Evolutionary conservation across 1,284 basidiomycete species (phyloP).

Genomic region (Leccinum pachyderme): DNA sequence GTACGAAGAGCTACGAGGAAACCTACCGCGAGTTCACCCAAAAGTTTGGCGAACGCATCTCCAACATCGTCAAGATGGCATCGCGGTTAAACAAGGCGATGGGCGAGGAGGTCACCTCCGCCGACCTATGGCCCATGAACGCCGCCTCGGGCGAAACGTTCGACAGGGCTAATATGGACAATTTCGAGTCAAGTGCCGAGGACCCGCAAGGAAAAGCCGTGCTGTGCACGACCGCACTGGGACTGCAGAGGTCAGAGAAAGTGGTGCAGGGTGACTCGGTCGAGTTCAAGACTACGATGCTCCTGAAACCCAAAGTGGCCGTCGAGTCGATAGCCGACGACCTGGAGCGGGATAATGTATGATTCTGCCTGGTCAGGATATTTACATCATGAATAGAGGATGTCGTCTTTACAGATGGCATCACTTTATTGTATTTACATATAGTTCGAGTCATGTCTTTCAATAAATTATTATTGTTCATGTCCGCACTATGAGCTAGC

Average conservation of each 20-base stretch:
- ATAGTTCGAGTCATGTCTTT: constrained; percentile 8
- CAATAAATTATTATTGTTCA: constrained; percentile 27
- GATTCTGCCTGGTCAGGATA: constrained; percentile 1
- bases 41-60: constrained; percentile 41
- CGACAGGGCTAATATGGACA: constrained; percentile 43
- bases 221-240: constrained; percentile 40
- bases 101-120: constrained; percentile 51
- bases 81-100: constrained; percentile 47
- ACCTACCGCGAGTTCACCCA: constrained; percentile 28
- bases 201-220: constrained; percentile 19
- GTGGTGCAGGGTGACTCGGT: constrained; percentile 18
- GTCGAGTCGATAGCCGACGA: constrained; percentile 34
- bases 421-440: constrained; percentile 32
- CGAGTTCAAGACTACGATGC: constrained; percentile 28
- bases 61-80: constrained; percentile 41
- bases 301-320: constrained; percentile 40
- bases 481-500: constrained; percentile 12
- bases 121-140: constrained; percentile 45
- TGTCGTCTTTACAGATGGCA: constrained; percentile 9
- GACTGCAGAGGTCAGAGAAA: constrained; percentile 33
- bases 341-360: constrained; percentile 29
- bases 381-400: constrained; percentile 4
- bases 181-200: constrained; percentile 32
- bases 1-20: constrained; percentile 31
- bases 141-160: constrained; percentile 40